Percentiles rank a stretch among this genome's conserved stretches.
These are phyloP conservation scores for Mycena rebaudengoi DNA, from an alignment of 768 basidiomycete species.

Conservation along the genomic window DNA sequence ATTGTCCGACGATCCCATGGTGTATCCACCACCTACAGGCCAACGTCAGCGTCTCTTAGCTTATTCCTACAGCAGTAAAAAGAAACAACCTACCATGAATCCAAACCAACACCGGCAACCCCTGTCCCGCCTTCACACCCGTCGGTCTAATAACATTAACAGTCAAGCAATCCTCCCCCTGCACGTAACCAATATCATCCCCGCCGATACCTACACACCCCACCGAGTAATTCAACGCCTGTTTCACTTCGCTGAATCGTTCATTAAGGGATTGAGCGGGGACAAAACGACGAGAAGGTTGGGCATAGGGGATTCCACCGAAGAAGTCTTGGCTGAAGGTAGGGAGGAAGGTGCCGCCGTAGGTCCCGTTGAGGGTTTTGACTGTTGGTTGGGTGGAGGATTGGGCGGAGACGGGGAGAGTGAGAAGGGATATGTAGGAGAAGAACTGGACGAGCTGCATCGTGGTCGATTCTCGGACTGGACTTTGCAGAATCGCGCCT, in stretches of 20 bases:
- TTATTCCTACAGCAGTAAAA: conserved; percentile 15
- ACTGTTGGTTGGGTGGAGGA: conserved; percentile 18
- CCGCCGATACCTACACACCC: conserved; percentile 19
- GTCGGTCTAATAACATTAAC: conserved; percentile 17
- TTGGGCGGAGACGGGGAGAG: conserved; percentile 16
- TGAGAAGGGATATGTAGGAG: conserved; percentile 13
- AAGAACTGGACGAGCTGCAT: conserved; percentile 14
- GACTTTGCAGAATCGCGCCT: conserved; percentile 16
- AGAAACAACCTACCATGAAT: conserved; percentile 16
- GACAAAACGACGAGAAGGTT: conserved; percentile 20
- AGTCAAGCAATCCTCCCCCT: conserved; percentile 19
- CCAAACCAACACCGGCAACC: conserved; percentile 20
- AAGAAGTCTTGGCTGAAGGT: conserved; percentile 20
- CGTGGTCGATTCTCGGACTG: conserved; percentile 11
- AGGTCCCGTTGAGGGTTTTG: conserved; percentile 18
- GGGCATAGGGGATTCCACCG: conserved; percentile 16
- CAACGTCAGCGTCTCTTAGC: conserved; percentile 16
- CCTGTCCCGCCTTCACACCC: conserved; percentile 18
- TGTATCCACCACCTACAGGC: conserved; percentile 15
- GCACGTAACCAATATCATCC: conserved; percentile 17
- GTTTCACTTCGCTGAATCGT: conserved; percentile 18
- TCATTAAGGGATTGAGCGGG: conserved; percentile 17
- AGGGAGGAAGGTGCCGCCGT: conserved; percentile 19
- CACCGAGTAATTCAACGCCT: conserved; percentile 19
- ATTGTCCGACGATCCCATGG: conserved; percentile 19